Percentiles rank a stretch among this genome's conserved stretches.
phyloP scores from a whole-genome alignment of 106 monocot species.

The Chionographis japonica region DNA sequence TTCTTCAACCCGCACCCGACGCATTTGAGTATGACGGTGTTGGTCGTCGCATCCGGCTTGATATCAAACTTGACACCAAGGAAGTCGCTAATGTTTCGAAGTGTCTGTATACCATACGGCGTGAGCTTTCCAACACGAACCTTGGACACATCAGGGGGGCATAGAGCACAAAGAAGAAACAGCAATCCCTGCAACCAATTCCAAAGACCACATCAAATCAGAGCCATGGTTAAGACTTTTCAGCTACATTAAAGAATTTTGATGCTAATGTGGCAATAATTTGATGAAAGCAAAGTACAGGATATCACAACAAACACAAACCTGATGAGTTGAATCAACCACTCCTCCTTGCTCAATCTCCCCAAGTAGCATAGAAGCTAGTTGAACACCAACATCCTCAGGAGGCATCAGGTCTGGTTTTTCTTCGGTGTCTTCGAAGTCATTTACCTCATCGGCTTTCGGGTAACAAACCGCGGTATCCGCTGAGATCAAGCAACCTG shows the following conservation, averaged over 20 bases:
- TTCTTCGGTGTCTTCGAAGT: slow-evolving; percentile 50
- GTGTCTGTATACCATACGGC: slow-evolving; percentile 68
- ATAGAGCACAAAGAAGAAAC: slow-evolving; percentile 87
- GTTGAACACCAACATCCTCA: slow-evolving; percentile 68
- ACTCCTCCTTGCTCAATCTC: slow-evolving; percentile 91
- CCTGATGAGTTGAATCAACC: slow-evolving; percentile 94
- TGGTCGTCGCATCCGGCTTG: slow-evolving; percentile 63
- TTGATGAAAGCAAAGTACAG: too few species aligned
- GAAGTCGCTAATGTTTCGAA: slow-evolving; percentile 77
- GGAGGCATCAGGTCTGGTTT: slow-evolving; percentile 65
- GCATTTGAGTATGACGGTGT: slow-evolving; percentile 75
- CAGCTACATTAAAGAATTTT: too few species aligned
- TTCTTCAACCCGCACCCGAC: slow-evolving; percentile 82
- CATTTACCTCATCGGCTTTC: slow-evolving; percentile 43
- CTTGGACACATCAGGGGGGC: slow-evolving; percentile 89
- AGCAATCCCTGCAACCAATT: slow-evolving; percentile 58
- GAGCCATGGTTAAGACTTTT: too few species aligned
- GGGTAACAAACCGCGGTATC: slow-evolving; percentile 56
- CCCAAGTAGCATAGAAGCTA: slow-evolving; percentile 70
- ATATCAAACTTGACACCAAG: slow-evolving; percentile 83
- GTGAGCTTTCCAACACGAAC: slow-evolving; percentile 84
- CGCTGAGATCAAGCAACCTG: slow-evolving; percentile 72
- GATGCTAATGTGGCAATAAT: too few species aligned
- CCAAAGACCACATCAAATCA: neutral
- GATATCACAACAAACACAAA: slow-evolving; percentile 4